Percentiles rank a stretch among this genome's conserved stretches.
Conservation (phyloP, 352 stramenopile genomes). For the Pythium phragmiticola region DNA sequence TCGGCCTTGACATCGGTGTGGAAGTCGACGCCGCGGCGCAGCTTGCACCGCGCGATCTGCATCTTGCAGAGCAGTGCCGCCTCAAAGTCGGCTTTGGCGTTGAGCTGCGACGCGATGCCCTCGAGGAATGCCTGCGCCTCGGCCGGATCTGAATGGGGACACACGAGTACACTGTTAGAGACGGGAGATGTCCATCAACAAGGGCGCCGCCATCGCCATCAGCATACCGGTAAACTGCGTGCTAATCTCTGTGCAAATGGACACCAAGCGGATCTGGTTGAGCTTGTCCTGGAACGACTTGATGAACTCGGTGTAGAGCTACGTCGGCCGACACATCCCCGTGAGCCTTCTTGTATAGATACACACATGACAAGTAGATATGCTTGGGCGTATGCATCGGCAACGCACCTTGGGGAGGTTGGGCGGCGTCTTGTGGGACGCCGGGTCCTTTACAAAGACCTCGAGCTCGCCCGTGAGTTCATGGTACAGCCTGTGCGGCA, state of each 20-base stretch:
- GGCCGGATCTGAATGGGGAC: slow-evolving; percentile 36
- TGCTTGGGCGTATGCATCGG: neutral
- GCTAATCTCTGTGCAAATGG: slow-evolving; percentile 92
- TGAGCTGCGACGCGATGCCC: slow-evolving; percentile 52
- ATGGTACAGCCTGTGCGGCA: slow-evolving; percentile 92
- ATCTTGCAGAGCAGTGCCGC: slow-evolving; percentile 73
- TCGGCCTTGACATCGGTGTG: slow-evolving; percentile 60
- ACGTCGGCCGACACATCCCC: slow-evolving; percentile 4
- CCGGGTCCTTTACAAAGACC: slow-evolving; percentile 87
- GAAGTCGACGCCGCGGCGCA: slow-evolving; percentile 58
- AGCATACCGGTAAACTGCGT: slow-evolving; percentile 52
- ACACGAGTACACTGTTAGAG: neutral
- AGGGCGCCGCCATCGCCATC: no score
- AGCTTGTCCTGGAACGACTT: slow-evolving; percentile 93
- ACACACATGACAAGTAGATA: neutral
- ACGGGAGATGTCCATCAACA: neutral
- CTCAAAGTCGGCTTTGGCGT: slow-evolving; percentile 62
- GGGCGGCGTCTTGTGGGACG: slow-evolving; percentile 52
- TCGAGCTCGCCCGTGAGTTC: slow-evolving; percentile 94
- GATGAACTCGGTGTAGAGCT: slow-evolving; percentile 95
- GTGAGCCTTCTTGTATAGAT: neutral
- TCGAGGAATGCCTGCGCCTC: slow-evolving; percentile 77
- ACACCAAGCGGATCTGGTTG: slow-evolving; percentile 93
- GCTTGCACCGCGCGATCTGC: slow-evolving; percentile 74
- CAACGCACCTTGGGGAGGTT: slow-evolving; percentile 46